Evolutionary conservation across 345 rosid genomes (phyloP).

Genomic region (Gossypioides kirkii): DNA sequence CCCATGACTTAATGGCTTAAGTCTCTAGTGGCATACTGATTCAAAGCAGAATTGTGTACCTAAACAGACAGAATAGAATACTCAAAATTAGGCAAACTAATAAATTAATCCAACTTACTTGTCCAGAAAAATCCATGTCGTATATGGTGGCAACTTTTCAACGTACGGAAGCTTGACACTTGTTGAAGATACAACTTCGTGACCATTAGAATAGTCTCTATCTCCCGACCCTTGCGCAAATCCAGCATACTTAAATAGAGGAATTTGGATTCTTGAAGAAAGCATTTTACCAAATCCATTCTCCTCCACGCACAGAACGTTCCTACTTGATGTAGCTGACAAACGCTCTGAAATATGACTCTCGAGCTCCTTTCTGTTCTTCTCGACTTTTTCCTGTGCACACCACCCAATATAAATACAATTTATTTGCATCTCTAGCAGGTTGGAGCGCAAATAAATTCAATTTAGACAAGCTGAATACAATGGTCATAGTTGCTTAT

Average conservation of each 20-base stretch:
- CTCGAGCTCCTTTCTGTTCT: constrained; percentile 55
- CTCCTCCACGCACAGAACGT: constrained; percentile 20
- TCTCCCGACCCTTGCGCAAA: constrained; percentile 54
- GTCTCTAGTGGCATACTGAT: not conserved
- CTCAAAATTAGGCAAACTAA: not conserved
- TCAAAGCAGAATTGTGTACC: not conserved
- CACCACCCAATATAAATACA: not conserved
- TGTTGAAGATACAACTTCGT: constrained; percentile 46
- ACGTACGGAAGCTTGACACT: constrained; percentile 49
- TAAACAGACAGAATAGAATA: not conserved
- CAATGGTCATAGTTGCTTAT: not conserved
- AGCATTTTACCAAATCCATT: constrained; percentile 31
- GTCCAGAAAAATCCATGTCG: constrained; percentile 95
- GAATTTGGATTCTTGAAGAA: constrained; percentile 43
- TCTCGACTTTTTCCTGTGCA: constrained; percentile 69
- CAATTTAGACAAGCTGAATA: not conserved
- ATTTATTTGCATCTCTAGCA: not conserved
- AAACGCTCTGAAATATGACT: constrained; percentile 35
- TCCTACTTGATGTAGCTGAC: constrained; percentile 41
- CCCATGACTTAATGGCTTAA: not conserved
- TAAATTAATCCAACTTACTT: constrained; percentile 39
- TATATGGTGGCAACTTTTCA: constrained; percentile 86
- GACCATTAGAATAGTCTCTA: constrained; percentile 54
- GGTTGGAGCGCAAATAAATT: not conserved
- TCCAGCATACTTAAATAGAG: constrained; percentile 55